These are phyloP conservation scores for Casuarina equisetifolia DNA, from an alignment of 306 rosid species.

Conservation along the genomic window DNA sequence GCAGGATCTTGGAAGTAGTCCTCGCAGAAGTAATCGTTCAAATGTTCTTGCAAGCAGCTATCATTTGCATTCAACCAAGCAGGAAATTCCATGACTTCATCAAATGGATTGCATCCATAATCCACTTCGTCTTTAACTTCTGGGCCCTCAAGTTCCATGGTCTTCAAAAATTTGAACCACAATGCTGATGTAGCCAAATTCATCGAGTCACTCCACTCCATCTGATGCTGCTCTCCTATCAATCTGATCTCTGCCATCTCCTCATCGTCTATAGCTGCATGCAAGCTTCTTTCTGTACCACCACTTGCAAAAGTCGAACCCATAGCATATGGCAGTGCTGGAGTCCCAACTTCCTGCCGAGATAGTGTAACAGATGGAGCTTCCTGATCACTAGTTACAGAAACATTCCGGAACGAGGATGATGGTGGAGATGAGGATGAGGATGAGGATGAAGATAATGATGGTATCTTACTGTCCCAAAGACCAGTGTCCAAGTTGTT, in stretches of 20 bases:
- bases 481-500: conserved; percentile 47
- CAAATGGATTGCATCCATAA: conserved; percentile 39
- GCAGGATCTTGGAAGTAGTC: conserved; percentile 54
- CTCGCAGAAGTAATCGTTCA: conserved; percentile 43
- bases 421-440: conserved; percentile 30
- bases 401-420: conserved; percentile 42
- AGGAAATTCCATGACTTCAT: conserved; percentile 67
- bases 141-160: conserved; percentile 48
- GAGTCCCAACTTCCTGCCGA: conserved; percentile 36
- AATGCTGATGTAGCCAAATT: conserved; percentile 79
- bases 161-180: conserved; percentile 77
- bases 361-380: conserved; percentile 34
- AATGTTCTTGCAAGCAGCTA: conserved; percentile 47
- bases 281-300: conserved; percentile 38
- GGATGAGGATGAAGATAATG: conserved; percentile 39
- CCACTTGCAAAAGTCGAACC: conserved; percentile 34
- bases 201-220: conserved; percentile 83
- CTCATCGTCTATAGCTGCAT: conserved; percentile 72
- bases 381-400: conserved; percentile 44
- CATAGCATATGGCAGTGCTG: conserved; percentile 31
- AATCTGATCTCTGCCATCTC: conserved; percentile 83
- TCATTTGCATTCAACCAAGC: conserved; percentile 73
- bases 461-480: conserved; percentile 34
- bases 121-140: conserved; percentile 37
- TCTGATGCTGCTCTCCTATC: conserved; percentile 74